Percentiles rank a stretch among this genome's conserved stretches.
phyloP scores from a whole-genome alignment of 2,329 filamentous ascomycete species.

The Pyrenophora graminea region DNA sequence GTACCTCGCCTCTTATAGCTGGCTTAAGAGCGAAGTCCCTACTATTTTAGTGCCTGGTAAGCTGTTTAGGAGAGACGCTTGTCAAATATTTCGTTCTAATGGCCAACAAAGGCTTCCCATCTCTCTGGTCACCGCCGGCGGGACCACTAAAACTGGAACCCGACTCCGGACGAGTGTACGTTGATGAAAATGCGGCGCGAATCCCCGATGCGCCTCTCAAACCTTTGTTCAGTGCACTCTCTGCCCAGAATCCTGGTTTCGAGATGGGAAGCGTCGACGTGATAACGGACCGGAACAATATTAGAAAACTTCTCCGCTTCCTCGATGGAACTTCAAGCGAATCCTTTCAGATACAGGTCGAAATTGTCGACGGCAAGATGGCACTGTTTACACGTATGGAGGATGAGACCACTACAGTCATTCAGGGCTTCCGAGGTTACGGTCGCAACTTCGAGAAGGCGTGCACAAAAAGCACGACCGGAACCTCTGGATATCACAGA shows the following conservation, averaged over 20 bases:
- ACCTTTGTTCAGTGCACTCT: slow-evolving; percentile 53
- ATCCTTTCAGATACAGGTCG: too few species aligned
- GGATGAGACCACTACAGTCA: too few species aligned
- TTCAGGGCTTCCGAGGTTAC: too few species aligned
- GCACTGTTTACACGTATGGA: too few species aligned
- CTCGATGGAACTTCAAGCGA: too few species aligned
- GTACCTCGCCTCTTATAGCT: too few species aligned
- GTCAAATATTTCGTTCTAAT: background rate
- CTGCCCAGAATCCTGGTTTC: slow-evolving; percentile 45
- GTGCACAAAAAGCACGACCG: too few species aligned
- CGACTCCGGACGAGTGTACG: slow-evolving; percentile 31
- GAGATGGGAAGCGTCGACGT: slow-evolving; percentile 48
- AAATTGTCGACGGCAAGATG: too few species aligned
- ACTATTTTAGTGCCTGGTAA: slow-evolving; percentile 35
- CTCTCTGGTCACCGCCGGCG: slow-evolving; percentile 24
- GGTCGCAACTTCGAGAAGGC: too few species aligned
- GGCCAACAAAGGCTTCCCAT: slow-evolving; percentile 38
- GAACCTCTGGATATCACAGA: too few species aligned
- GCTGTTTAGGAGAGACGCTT: slow-evolving; percentile 17
- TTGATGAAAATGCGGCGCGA: slow-evolving; percentile 53
- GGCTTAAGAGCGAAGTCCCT: slow-evolving; percentile 11
- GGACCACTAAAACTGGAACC: slow-evolving; percentile 25
- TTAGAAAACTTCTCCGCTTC: slow-evolving; percentile 32
- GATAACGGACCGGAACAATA: slow-evolving; percentile 53
- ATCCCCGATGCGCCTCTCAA: slow-evolving; percentile 51